Base-by-base conservation (phyloP, 495 filamentous ascomycete genomes). In the Xylaria sp. region DNA sequence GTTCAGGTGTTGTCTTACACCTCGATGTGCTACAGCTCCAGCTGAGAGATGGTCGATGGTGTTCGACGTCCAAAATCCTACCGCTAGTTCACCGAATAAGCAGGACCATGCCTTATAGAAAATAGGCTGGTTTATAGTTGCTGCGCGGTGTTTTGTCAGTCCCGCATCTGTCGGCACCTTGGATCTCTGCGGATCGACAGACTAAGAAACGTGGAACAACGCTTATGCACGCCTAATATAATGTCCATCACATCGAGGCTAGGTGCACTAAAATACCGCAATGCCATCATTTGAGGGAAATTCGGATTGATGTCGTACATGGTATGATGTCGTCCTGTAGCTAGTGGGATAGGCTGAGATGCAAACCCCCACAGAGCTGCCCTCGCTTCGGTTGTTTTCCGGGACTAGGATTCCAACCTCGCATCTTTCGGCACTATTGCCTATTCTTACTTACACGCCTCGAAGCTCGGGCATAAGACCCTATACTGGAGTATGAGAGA, bases 211-310 rank as follows among this genome's bases (percentile, higher is more conserved):
- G 61, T 41, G 58, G 57, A 37, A 61, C 37, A 11, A 41, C 58
- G 26, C 61, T 63, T 63, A 63, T 63, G 61, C 61, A n/a, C 24
- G 40, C 61, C 61, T 63, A 46, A 46, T 46, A 63, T 24, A 21
- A 63, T 15, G 59, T 61, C 33, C 5, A 9, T 12, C 37, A n/a
- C 41, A 33, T 63, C 41, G 6, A 46, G 9, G 5, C 33, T 46
- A 15, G 24, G 1, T 63, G 37, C 61, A 31, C 21, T 44, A 44
- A 63, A 63, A 63, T 63, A 63, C 61, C 61, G 61, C 61, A 63
- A 63, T 31, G 41, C 37, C 11, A 43, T 26, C 35, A 59, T 59
- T 35, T 35, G 55, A 59, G 55, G 61, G 37, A 63, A 63, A 19
- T 31, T 11, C 3, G 61, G 41, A 31, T 12, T 15, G 41, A 5